phyloP scores from a whole-genome alignment of 2,329 filamentous ascomycete genomes.

The Paecilomyces sp. region DNA sequence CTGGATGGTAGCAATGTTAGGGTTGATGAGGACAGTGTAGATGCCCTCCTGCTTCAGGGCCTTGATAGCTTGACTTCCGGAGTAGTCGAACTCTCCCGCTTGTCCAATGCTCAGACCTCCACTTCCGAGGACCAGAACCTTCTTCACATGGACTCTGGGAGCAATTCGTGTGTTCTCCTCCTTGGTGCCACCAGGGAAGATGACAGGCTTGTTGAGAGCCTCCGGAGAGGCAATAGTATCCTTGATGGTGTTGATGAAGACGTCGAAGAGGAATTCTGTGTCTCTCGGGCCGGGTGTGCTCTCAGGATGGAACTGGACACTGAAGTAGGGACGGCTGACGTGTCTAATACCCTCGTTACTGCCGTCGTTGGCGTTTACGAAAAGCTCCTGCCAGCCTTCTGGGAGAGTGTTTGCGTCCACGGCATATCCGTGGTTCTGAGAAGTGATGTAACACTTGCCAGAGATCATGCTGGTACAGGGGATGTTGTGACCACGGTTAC shows the following conservation, averaged over 20 bases:
- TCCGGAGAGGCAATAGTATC: slow-evolving; percentile 61
- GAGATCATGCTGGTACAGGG: slow-evolving; percentile 94
- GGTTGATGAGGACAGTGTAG: slow-evolving; percentile 97
- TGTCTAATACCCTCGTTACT: slow-evolving; percentile 98
- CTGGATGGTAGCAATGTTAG: slow-evolving; percentile 97
- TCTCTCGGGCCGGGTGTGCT: slow-evolving; percentile 92
- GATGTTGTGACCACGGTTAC: slow-evolving; percentile 97
- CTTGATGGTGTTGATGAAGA: slow-evolving; percentile 82
- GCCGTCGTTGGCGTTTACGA: slow-evolving; percentile 95
- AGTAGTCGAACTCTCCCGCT: slow-evolving; percentile 98
- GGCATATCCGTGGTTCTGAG: slow-evolving; percentile 95
- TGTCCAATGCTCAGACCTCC: slow-evolving; percentile 96
- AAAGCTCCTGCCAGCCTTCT: slow-evolving; percentile 81
- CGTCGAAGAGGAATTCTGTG: slow-evolving; percentile 94
- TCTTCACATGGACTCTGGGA: slow-evolving; percentile 80
- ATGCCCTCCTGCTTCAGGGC: slow-evolving; percentile 96
- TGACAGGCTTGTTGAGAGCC: slow-evolving; percentile 64
- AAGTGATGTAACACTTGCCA: slow-evolving; percentile 96
- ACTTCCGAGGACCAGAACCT: slow-evolving; percentile 87
- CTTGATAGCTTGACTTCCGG: slow-evolving; percentile 96
- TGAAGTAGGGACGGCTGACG: slow-evolving; percentile 80
- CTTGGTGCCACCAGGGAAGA: slow-evolving; percentile 77
- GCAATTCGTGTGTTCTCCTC: slow-evolving; percentile 71
- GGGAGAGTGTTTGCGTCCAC: slow-evolving; percentile 75
- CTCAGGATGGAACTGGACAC: slow-evolving; percentile 98